Evolutionary conservation across 2,329 filamentous ascomycete genomes (phyloP).

Genomic region (Ustilaginoidea virens): DNA sequence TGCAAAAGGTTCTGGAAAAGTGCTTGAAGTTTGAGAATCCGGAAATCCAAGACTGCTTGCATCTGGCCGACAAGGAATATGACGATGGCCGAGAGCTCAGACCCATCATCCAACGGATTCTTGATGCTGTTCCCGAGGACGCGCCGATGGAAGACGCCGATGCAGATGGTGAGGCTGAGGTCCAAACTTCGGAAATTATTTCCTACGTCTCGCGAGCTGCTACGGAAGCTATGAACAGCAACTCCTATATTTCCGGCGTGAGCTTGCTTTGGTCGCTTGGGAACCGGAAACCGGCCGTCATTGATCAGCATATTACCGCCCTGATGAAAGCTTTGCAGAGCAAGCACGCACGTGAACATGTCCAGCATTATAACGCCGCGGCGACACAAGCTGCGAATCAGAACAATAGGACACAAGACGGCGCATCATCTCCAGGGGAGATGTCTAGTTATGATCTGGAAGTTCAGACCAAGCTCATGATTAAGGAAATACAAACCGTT

Average conservation of each 20-base stretch:
- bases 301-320: slow-evolving; percentile 75
- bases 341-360: slow-evolving; percentile 87
- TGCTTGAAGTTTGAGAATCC: slow-evolving; percentile 74
- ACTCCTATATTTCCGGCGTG: slow-evolving; percentile 73
- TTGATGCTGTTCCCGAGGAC: slow-evolving; percentile 77
- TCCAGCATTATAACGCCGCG: slow-evolving; percentile 54
- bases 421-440: slow-evolving; percentile 35
- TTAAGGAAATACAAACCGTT: slow-evolving; percentile 89
- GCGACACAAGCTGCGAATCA: slow-evolving; percentile 32
- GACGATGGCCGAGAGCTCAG: slow-evolving; percentile 57
- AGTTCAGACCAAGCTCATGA: slow-evolving; percentile 78
- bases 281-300: slow-evolving; percentile 66
- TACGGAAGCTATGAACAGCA: slow-evolving; percentile 69
- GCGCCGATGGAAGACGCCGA: slow-evolving; percentile 56
- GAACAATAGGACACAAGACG: slow-evolving; percentile 33
- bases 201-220: slow-evolving; percentile 72
- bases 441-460: slow-evolving; percentile 67
- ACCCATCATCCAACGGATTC: slow-evolving; percentile 64
- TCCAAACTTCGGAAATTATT: slow-evolving; percentile 73
- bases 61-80: slow-evolving; percentile 53
- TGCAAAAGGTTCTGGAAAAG: slow-evolving; percentile 86
- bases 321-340: slow-evolving; percentile 88
- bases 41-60: slow-evolving; percentile 86
- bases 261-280: slow-evolving; percentile 90
- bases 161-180: slow-evolving; percentile 70